These are phyloP conservation scores for Apiotrichum montevideense DNA, from an alignment of 1,284 basidiomycete species.

Conservation along the genomic window DNA sequence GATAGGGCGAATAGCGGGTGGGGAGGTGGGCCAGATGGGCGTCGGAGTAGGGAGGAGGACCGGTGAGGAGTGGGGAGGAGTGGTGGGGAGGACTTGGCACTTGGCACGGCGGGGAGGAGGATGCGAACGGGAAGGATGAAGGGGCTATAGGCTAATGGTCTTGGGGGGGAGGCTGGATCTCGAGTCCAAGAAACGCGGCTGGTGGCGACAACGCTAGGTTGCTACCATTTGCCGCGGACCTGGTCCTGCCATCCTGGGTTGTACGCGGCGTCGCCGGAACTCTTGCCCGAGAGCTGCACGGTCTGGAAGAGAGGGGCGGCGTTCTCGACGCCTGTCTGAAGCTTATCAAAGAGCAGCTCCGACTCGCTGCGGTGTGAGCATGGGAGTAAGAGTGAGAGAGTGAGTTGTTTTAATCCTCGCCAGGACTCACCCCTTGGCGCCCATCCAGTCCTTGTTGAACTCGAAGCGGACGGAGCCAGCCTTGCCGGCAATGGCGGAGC, in stretches of 20 bases:
- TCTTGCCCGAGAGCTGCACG: conserved; percentile 32
- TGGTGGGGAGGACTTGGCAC: too few species aligned
- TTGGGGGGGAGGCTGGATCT: too few species aligned
- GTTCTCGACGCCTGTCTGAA: conserved; percentile 3
- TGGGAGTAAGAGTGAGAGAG: not conserved
- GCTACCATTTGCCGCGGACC: conserved; percentile 15
- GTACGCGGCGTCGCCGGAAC: conserved; percentile 13
- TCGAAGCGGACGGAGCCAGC: conserved; percentile 37
- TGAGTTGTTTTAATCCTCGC: not conserved
- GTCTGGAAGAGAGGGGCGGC: conserved; percentile 20
- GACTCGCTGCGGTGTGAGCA: conserved; percentile 4
- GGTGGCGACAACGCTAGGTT: too few species aligned
- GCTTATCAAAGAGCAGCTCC: conserved; percentile 6
- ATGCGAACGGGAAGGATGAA: too few species aligned
- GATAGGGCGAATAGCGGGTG: too few species aligned
- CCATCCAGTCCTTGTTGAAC: conserved; percentile 44
- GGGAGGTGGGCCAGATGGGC: too few species aligned
- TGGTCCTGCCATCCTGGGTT: conserved; percentile 11
- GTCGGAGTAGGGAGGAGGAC: too few species aligned
- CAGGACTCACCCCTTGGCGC: conserved; percentile 39
- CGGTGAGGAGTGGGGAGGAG: too few species aligned
- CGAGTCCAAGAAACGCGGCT: too few species aligned
- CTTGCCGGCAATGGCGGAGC: conserved; percentile 17
- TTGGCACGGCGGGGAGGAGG: too few species aligned
- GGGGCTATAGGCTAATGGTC: too few species aligned